These are phyloP conservation scores for Claviceps citrina DNA, from an alignment of 2,329 filamentous ascomycete species.

Conservation along the genomic window DNA sequence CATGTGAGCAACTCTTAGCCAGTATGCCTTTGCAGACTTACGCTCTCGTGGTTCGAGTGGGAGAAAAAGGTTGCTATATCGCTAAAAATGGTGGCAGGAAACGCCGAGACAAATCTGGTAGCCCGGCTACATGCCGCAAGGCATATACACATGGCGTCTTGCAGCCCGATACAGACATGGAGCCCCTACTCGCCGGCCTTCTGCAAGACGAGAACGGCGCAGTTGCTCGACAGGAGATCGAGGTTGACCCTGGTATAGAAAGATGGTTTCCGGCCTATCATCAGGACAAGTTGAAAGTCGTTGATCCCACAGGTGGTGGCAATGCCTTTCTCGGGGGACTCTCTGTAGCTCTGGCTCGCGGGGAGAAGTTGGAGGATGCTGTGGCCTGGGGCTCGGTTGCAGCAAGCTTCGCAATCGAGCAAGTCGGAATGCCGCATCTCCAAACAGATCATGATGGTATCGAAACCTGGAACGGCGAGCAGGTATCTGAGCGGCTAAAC, in stretches of 20 bases:
- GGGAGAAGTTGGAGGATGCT: constrained; percentile 49
- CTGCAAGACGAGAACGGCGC: constrained; percentile 37
- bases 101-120: neutral
- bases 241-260: constrained; percentile 48
- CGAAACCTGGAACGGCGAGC: constrained; percentile 48
- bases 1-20: constrained; percentile 46
- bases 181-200: constrained; percentile 43
- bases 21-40: constrained; percentile 50
- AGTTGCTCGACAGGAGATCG: constrained; percentile 41
- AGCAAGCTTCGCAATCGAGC: constrained; percentile 87
- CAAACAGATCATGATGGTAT: constrained; percentile 25
- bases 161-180: constrained; percentile 46
- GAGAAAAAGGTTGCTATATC: constrained; percentile 56
- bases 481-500: constrained; percentile 35
- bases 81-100: constrained; percentile 41
- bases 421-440: constrained; percentile 65
- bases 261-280: constrained; percentile 72
- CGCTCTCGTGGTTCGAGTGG: constrained; percentile 53
- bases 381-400: constrained; percentile 66
- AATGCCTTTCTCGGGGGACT: constrained; percentile 69
- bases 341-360: constrained; percentile 42
- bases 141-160: constrained; percentile 34
- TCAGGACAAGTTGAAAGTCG: constrained; percentile 35
- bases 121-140: constrained; percentile 18
- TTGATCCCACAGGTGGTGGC: constrained; percentile 90